Conservation (phyloP, 1,284 basidiomycete species). For the Ganoderma lucidum region DNA sequence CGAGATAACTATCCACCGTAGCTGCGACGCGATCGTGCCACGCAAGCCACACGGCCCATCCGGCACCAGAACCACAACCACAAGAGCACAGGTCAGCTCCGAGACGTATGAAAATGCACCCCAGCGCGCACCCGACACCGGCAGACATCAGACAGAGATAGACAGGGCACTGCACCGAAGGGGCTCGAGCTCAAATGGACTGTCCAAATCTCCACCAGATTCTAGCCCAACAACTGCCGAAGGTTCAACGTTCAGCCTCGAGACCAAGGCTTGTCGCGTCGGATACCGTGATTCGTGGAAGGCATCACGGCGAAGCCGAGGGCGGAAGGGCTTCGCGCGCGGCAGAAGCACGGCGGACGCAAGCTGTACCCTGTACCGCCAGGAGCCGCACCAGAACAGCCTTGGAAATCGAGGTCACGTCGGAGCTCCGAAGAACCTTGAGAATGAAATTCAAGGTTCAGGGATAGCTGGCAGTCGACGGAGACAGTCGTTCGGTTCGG, state of each 20-base stretch:
- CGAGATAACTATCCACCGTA: no score
- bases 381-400: neutral
- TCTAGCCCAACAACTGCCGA: neutral
- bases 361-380: neutral
- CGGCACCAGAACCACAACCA: neutral
- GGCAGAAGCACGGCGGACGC: neutral
- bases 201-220: neutral
- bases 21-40: neutral
- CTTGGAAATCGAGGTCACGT: neutral
- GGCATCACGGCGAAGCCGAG: neutral
- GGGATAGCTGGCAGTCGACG: neutral
- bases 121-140: neutral
- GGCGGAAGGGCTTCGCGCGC: neutral
- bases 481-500: neutral
- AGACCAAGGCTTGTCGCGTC: neutral
- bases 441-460: neutral
- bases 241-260: neutral
- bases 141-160: neutral
- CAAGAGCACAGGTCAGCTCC: neutral
- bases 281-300: no score
- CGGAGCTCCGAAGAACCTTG: slow-evolving; percentile 7
- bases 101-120: neutral
- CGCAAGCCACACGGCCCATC: neutral
- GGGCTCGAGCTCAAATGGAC: no score
- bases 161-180: neutral